These are phyloP conservation scores for Reticulascus tulasneorum DNA, from an alignment of 2,329 filamentous ascomycete species.

Conservation along the genomic window DNA sequence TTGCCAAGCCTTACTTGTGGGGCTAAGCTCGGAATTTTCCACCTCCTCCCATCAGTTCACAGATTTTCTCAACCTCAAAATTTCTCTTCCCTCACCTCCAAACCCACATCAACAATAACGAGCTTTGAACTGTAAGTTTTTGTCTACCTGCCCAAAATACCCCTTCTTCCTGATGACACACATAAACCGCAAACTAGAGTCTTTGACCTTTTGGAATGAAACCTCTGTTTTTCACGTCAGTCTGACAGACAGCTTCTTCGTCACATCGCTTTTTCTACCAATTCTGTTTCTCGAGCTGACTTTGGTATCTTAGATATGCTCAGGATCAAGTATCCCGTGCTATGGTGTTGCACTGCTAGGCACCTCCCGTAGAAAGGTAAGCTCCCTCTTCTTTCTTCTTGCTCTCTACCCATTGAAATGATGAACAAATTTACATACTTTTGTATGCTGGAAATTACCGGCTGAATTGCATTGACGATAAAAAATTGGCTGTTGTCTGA, in stretches of 20 bases:
- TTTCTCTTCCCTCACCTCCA: conserved; percentile 14
- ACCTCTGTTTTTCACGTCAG: conserved; percentile 85
- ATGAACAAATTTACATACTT: conserved; percentile 67
- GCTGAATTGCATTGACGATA: conserved; percentile 78
- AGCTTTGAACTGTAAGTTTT: conserved; percentile 12
- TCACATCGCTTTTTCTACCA: neutral
- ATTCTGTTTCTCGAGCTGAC: conserved; percentile 7
- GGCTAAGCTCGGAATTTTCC: conserved; percentile 13
- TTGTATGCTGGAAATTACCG: conserved; percentile 93
- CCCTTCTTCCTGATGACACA: conserved; percentile 68
- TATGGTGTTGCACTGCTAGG: no score
- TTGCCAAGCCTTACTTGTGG: no score
- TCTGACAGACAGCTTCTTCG: conserved; percentile 57
- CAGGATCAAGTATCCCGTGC: no score
- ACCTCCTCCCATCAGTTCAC: conserved; percentile 13
- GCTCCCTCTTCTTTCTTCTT: conserved; percentile 13
- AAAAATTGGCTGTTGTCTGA: conserved; percentile 79
- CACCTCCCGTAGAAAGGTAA: no score
- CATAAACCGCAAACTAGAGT: conserved; percentile 92
- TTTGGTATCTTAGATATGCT: no score
- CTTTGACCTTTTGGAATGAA: conserved; percentile 89
- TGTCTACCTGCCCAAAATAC: conserved; percentile 4
- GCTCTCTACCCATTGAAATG: conserved; percentile 19
- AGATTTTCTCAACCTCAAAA: conserved; percentile 17
- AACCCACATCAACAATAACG: conserved; percentile 11